Evolutionary conservation across 2,329 filamentous ascomycete species (phyloP).

Genomic region (Fusarium bulbicola): DNA sequence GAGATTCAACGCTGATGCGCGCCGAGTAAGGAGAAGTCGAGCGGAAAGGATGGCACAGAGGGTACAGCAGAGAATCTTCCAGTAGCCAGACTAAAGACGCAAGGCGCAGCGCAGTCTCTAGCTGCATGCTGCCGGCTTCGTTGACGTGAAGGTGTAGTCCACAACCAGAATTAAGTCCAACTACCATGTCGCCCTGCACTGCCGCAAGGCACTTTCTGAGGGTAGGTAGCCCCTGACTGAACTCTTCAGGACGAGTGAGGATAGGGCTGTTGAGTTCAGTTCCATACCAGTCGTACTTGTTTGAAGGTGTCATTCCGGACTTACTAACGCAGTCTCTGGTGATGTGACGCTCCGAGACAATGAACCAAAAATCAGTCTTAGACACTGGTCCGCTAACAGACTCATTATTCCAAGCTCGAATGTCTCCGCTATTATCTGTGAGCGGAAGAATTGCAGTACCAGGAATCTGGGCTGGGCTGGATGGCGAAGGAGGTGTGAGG

Average conservation of each 20-base stretch:
- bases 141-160: conserved; percentile 43
- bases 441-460: conserved; percentile 17
- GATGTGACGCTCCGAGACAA: conserved; percentile 37
- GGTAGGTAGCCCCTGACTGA: conserved; percentile 32
- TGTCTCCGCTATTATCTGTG: conserved; percentile 7
- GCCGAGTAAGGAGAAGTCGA: conserved; percentile 28
- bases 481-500: neutral
- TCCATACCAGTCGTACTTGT: conserved; percentile 37
- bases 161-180: conserved; percentile 41
- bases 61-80: conserved; percentile 35
- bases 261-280: conserved; percentile 43
- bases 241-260: conserved; percentile 25
- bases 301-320: conserved; percentile 24
- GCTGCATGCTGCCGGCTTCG: conserved; percentile 18
- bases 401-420: conserved; percentile 35
- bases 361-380: conserved; percentile 32
- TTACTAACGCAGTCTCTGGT: conserved; percentile 25
- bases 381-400: neutral
- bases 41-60: conserved; percentile 37
- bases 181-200: conserved; percentile 26
- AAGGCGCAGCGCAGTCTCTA: conserved; percentile 30
- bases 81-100: conserved; percentile 36
- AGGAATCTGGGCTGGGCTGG: conserved; percentile 5
- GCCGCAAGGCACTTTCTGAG: conserved; percentile 29
- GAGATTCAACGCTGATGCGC: conserved; percentile 32